Evolutionary conservation across 176 grass and related monocot species (phyloP).

Genomic region (Rhynchospora tenuis): DNA sequence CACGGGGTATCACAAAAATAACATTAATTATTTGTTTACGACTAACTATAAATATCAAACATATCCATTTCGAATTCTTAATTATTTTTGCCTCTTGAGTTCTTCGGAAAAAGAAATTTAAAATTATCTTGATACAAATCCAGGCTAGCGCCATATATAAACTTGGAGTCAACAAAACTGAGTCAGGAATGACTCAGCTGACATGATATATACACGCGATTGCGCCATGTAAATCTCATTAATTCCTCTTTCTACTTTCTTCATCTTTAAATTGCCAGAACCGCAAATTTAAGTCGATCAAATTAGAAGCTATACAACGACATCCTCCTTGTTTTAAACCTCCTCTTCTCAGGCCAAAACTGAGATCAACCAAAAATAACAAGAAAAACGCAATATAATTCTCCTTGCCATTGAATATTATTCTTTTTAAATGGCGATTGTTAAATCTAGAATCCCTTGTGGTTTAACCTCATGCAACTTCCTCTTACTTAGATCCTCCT

Average conservation of each 20-base stretch:
- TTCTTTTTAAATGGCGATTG: conserved; percentile 54
- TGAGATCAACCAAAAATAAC: neutral
- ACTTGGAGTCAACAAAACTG: neutral
- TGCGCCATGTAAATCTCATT: neutral
- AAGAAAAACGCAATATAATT: neutral
- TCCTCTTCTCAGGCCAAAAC: neutral
- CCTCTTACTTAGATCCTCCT: conserved; percentile 33
- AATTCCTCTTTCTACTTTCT: neutral
- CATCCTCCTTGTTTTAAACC: neutral
- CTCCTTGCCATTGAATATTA: neutral
- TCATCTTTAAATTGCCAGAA: neutral
- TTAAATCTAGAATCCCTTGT: conserved; percentile 16
- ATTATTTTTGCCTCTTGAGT: neutral
- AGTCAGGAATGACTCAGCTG: conserved; percentile 14
- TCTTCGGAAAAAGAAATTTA: neutral
- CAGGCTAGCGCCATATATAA: neutral
- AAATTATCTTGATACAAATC: neutral
- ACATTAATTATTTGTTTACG: neutral
- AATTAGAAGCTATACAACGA: neutral
- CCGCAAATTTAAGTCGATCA: neutral
- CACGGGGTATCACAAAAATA: neutral
- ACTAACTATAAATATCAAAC: neutral
- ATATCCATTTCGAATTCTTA: neutral
- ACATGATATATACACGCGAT: neutral
- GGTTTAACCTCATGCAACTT: conserved; percentile 32